Evolutionary conservation across 2,329 filamentous ascomycete genomes (phyloP).

Genomic region (Fonsecaea monophora): DNA sequence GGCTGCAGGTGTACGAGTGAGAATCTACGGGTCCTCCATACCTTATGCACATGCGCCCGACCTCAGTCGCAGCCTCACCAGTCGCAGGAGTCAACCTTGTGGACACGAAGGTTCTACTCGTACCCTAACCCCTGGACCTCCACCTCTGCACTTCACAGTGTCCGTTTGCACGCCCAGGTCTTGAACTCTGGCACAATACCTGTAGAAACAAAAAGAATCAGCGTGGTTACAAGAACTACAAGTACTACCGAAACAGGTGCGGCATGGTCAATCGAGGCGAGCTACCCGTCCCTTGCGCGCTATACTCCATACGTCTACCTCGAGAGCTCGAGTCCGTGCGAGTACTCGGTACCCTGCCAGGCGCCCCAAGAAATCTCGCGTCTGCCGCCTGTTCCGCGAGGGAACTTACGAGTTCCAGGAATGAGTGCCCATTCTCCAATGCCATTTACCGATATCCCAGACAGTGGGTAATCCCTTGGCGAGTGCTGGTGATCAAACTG

Average conservation of each 20-base stretch:
- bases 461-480: neutral
- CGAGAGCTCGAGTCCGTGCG: no score
- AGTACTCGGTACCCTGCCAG: neutral
- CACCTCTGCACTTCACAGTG: neutral
- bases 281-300: neutral
- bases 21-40: neutral
- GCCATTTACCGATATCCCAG: neutral
- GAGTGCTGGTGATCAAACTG: conserved; percentile 2
- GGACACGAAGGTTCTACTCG: neutral
- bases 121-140: neutral
- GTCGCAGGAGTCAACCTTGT: neutral
- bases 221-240: conserved; percentile 3
- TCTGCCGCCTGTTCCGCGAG: conserved; percentile 9
- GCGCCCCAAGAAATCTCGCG: conserved; percentile 1
- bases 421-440: neutral
- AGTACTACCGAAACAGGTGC: conserved; percentile 1
- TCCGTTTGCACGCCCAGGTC: neutral
- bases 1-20: conserved; percentile 2
- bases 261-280: neutral
- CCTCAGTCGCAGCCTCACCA: conserved; percentile 16
- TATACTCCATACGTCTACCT: neutral
- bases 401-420: neutral
- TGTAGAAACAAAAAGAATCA: neutral
- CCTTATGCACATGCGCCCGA: neutral
- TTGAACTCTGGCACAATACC: neutral